These are phyloP conservation scores for Betula pendula DNA, from an alignment of 306 rosid genomes.

Conservation along the genomic window DNA sequence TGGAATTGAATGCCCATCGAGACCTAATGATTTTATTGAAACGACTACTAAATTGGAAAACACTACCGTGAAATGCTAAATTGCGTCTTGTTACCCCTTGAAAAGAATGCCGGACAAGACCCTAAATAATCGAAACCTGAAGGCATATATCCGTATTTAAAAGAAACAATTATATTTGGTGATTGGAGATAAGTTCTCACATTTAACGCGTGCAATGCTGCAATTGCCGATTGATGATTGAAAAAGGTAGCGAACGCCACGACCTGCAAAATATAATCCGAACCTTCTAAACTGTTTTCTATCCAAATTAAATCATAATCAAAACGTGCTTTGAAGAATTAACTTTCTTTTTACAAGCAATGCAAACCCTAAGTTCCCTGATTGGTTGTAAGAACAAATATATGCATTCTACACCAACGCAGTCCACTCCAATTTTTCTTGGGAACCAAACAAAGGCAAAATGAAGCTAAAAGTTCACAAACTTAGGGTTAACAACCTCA, in stretches of 20 bases:
- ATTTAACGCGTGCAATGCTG: slow-evolving; percentile 72
- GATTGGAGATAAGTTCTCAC: slow-evolving; percentile 45
- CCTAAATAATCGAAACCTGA: not conserved
- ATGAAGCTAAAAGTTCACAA: not conserved
- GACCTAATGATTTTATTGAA: not conserved
- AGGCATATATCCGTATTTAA: not conserved
- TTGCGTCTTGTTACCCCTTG: not conserved
- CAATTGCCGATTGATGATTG: slow-evolving; percentile 83
- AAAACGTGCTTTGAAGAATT: not conserved
- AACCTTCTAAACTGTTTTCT: not conserved
- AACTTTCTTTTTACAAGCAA: not conserved
- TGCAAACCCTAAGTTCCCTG: not conserved
- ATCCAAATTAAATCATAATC: not conserved
- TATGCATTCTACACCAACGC: not conserved
- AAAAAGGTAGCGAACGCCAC: slow-evolving; percentile 95
- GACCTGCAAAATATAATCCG: slow-evolving; percentile 51
- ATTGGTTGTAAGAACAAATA: not conserved
- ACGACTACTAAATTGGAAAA: not conserved
- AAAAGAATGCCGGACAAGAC: not conserved
- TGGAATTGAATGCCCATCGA: not conserved
- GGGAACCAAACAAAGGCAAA: not conserved
- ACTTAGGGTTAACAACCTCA: not conserved
- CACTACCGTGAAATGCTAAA: not conserved
- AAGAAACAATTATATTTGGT: not conserved
- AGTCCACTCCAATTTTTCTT: not conserved